Evolutionary conservation across 257 asterid species (phyloP).

Genomic region (Paulownia fortunei): DNA sequence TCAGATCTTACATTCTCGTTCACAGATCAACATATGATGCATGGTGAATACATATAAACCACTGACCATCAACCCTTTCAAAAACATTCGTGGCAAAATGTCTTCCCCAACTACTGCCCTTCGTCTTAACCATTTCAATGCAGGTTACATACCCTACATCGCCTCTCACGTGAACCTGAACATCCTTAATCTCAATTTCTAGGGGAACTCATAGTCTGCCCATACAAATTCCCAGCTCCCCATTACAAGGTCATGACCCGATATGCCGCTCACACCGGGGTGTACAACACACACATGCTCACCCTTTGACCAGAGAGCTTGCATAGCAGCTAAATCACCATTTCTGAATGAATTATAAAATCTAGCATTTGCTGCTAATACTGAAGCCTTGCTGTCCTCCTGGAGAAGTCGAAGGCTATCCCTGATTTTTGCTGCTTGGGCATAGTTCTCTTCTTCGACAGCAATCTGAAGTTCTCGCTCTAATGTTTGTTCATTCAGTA

Average conservation of each 20-base stretch:
- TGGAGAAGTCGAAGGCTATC: constrained; percentile 87
- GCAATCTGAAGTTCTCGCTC: constrained; percentile 79
- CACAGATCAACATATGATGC: constrained; percentile 83
- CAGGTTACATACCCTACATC: constrained; percentile 84
- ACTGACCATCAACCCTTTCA: constrained; percentile 82
- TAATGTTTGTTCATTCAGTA: constrained; percentile 69
- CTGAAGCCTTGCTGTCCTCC: constrained; percentile 82
- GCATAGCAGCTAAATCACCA: constrained; percentile 87
- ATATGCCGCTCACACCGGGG: constrained; percentile 98
- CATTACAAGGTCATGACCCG: constrained; percentile 93
- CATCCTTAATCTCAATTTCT: constrained; percentile 82
- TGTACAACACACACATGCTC: constrained; percentile 89
- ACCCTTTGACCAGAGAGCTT: constrained; percentile 82
- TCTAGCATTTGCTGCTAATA: constrained; percentile 80
- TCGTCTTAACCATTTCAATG: constrained; percentile 88
- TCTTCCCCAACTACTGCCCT: constrained; percentile 94
- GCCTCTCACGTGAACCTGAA: constrained; percentile 79
- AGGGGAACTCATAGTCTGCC: constrained; percentile 97
- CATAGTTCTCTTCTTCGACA: constrained; percentile 80
- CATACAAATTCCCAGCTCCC: constrained; percentile 99
- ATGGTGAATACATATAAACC: constrained; percentile 90
- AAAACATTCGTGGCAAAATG: constrained; percentile 90
- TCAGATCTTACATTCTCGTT: constrained; percentile 18
- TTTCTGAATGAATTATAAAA: constrained; percentile 82
- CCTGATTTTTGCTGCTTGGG: constrained; percentile 89